Base-by-base conservation (phyloP, 164 flowering plant species). In the Malania oleifera region DNA sequence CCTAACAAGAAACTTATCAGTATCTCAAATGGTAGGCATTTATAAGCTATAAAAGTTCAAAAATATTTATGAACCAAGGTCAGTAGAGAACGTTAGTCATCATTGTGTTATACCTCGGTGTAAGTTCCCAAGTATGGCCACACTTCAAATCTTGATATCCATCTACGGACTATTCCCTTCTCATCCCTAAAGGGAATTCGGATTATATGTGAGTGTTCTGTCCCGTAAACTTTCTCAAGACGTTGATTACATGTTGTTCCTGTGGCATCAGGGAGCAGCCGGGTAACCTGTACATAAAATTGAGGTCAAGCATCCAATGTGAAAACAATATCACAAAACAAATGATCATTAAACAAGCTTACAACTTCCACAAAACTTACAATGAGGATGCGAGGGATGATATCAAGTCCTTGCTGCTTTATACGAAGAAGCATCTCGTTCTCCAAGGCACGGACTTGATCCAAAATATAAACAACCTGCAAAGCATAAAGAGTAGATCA, bases 371-470 rank as follows among this genome's bases (percentile, higher is more conserved):
- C n/a, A 25, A 34, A 26, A 68, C 87, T 74, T 62, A 91, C 97
- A 65, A 95, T 84, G 62, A 95, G 86, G 57, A 95, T 95, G 9
- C 80, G 82, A 8, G 99, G 99, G 8, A 59, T 69, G 47, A 91
- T 82, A 47, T 95, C 95, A 44, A 95, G 85, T 28, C 99, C 99
- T 68, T 95, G 97, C 67, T 83, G 93, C 79, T 95, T 89, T 6
- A 89, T 95, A 15, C 97, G 83, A 1, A 41, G 81, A 60, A 95
- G 82, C 97, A 95, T 95, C 77, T 95, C 99, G 17, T 46, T 70
- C 76, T 95, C 99, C 80, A 95, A 63, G 17, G 99, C 99, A 47
- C 96, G 95, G 58, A 95, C 99, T 89, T 95, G 99, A 78, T 95
- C 99, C 82, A 95, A 74, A 61, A 95, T 95, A 63, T 95, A 95